Base-by-base conservation (phyloP, 352 stramenopile species). In the Globisporangium camurandrum region DNA sequence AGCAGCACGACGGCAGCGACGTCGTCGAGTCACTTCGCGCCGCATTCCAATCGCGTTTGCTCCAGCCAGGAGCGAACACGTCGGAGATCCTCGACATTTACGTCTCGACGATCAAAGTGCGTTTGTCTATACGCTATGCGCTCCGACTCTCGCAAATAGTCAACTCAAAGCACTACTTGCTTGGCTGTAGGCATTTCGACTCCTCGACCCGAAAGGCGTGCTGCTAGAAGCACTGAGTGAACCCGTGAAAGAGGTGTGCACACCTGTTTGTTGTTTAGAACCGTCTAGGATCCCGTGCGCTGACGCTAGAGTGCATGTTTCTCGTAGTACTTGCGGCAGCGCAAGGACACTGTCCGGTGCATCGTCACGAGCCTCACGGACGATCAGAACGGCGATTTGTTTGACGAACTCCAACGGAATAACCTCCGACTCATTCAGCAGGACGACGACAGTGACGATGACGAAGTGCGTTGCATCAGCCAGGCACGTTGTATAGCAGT, bases 11-110 rank as follows among this genome's bases (percentile, higher is more conserved):
- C 1, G n/a, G n/a, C n/a, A n/a, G n/a, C n/a, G 64, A 96, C 37
- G 64, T 98, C 4, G 64, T 95, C 4, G 33, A 70, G 17, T 71
- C 75, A 22, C 95, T 98, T 40, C 68, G 82, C 36, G 51, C 60
- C 6, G 84, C 79, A 8, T 63, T 98, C 30, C 50, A 81, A 20
- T 67, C 70, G n/a, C 77, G 95, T 16, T 65, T 98, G 33, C 69
- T 98, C 26, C 96, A 98, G 67, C 88, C 94, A 14, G 96, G 96
- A 43, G 95, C 95, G 0, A 97, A 96, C 56, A 99, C 96, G 0
- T 86, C 78, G 9, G 87, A 97, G 52, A 98, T 99, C 52, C 83
- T 99, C 49, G 92, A 98, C 63, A 93, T 98, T 23, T 99, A 99
- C 67, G 96, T 98, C 40, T 89, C 84, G 31, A 98, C 91, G 2